Percentiles rank a stretch among this genome's conserved stretches.
Evolutionary conservation across 2,329 filamentous ascomycete genomes (phyloP).

Genomic region (Zymoseptoria passerinii): DNA sequence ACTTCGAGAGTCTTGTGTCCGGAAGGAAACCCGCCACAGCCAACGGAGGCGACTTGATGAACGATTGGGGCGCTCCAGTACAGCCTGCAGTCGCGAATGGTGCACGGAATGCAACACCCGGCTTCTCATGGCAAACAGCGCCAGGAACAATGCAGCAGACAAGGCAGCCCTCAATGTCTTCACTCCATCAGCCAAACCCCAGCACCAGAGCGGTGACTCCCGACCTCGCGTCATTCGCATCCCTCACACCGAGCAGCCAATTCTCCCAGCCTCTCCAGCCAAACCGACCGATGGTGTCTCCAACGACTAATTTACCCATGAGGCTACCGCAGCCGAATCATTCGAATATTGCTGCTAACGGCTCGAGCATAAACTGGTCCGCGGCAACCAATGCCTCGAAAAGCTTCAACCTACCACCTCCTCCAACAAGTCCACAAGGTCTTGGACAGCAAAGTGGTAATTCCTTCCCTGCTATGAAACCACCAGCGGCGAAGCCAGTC

Average conservation of each 20-base stretch:
- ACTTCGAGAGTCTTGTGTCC: slow-evolving; percentile 86
- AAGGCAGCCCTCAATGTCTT: slow-evolving; percentile 5
- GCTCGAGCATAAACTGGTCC: slow-evolving; percentile 47
- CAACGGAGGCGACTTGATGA: slow-evolving; percentile 33
- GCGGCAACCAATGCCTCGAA: slow-evolving; percentile 26
- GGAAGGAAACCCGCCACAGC: slow-evolving; percentile 48
- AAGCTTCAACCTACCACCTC: slow-evolving; percentile 21
- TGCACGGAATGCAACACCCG: slow-evolving; percentile 25
- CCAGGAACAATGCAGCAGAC: slow-evolving; percentile 4
- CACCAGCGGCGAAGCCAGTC: slow-evolving; percentile 27
- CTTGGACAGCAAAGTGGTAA: slow-evolving; percentile 30
- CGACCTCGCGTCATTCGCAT: slow-evolving; percentile 28
- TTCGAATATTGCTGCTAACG: slow-evolving; percentile 9
- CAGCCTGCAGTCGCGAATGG: slow-evolving; percentile 24
- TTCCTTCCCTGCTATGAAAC: slow-evolving; percentile 30
- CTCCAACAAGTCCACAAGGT: slow-evolving; percentile 29
- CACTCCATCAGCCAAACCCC: slow-evolving; percentile 12
- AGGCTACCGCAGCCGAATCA: slow-evolving; percentile 24
- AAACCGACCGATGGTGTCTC: slow-evolving; percentile 20
- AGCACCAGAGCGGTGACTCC: slow-evolving; percentile 28
- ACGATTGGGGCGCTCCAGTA: slow-evolving; percentile 35
- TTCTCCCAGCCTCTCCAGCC: slow-evolving; percentile 35
- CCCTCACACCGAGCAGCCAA: slow-evolving; percentile 31
- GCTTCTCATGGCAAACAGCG: slow-evolving; percentile 40
- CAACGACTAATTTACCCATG: slow-evolving; percentile 21